Percentiles rank a stretch among this genome's conserved stretches.
Conservation (phyloP, 2,329 filamentous ascomycete species). For the Hymenoscyphus infarciens region DNA sequence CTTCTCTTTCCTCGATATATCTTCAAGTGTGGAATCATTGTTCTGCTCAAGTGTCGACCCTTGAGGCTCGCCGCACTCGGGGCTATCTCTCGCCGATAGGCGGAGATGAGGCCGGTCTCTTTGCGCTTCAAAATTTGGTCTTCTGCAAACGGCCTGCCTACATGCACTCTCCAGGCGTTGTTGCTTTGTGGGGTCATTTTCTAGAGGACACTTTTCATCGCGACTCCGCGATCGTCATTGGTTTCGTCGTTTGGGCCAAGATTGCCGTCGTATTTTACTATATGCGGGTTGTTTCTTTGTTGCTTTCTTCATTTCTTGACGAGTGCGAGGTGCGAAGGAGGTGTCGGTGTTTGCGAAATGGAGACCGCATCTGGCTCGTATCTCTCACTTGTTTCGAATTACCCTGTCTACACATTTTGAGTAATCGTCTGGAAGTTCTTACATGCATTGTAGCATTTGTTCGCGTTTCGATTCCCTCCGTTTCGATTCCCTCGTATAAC, state of each 20-base stretch:
- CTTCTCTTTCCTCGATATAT: not conserved
- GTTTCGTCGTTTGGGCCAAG: not conserved
- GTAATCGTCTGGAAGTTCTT: not conserved
- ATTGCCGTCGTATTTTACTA: not conserved
- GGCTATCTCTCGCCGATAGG: not conserved
- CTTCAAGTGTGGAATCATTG: not conserved
- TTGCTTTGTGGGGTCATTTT: not conserved
- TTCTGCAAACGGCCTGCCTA: not conserved
- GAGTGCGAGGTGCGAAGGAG: not conserved
- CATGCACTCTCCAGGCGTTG: not conserved
- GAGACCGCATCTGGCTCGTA: not conserved
- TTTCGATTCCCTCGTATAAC: constrained; percentile 1
- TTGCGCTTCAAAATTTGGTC: not conserved
- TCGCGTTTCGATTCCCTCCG: not conserved
- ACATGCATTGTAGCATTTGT: not conserved
- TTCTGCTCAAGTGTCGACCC: not conserved
- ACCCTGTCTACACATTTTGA: not conserved
- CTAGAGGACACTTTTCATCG: not conserved
- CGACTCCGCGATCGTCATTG: not conserved
- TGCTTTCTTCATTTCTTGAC: not conserved
- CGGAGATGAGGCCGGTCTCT: not conserved
- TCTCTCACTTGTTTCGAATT: not conserved
- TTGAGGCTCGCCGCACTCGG: not conserved
- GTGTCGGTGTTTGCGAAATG: not conserved
- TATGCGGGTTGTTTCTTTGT: not conserved